These are phyloP conservation scores for Albizia julibrissin DNA, from an alignment of 306 rosid species.

Conservation along the genomic window DNA sequence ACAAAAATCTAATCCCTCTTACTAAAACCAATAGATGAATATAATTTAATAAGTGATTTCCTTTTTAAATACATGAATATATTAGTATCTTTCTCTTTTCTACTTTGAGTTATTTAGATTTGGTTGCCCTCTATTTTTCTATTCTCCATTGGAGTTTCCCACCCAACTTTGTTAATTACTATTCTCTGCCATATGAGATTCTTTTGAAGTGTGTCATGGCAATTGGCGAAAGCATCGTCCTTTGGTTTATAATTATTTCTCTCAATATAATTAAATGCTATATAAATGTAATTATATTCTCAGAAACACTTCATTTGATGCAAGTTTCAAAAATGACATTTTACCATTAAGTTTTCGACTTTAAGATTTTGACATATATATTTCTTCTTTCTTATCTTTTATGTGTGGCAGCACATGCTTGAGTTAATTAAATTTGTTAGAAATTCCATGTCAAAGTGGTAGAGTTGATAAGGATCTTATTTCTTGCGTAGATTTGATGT, in stretches of 20 bases:
- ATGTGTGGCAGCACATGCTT: background rate
- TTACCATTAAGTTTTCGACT: background rate
- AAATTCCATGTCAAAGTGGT: constrained; percentile 23
- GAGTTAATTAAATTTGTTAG: constrained; percentile 16
- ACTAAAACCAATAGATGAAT: background rate
- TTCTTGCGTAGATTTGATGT: background rate
- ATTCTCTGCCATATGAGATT: constrained; percentile 1
- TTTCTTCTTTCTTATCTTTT: background rate
- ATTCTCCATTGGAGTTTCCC: constrained; percentile 41
- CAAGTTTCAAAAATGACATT: constrained; percentile 11
- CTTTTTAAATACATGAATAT: background rate
- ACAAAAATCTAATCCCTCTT: background rate
- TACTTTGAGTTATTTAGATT: constrained; percentile 19
- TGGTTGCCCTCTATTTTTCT: constrained; percentile 9
- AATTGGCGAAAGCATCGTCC: constrained; percentile 18
- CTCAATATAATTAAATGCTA: background rate
- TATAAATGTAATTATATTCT: background rate
- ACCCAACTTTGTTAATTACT: constrained; percentile 40
- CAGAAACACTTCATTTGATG: background rate
- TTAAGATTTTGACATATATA: background rate
- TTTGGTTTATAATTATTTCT: background rate
- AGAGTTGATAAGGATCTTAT: constrained; percentile 5
- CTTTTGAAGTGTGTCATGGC: constrained; percentile 21
- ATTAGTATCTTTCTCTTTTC: background rate
- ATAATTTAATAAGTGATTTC: background rate